Evolutionary conservation across 768 basidiomycete species (phyloP).

Genomic region (Rhodotorula kratochvilovae): DNA sequence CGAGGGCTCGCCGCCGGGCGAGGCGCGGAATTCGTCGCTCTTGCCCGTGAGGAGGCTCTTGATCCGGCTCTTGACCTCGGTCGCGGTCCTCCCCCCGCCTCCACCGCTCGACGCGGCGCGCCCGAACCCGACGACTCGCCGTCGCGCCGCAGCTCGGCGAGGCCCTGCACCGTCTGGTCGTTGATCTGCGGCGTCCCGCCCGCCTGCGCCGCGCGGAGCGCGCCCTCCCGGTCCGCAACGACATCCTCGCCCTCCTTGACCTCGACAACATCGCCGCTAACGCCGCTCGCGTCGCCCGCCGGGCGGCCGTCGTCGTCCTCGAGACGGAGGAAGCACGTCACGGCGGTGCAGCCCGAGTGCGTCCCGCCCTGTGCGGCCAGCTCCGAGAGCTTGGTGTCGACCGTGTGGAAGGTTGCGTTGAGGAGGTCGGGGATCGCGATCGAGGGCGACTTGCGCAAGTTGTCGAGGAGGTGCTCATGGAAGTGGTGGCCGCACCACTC

Average conservation of each 20-base stretch:
- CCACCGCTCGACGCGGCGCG: background rate
- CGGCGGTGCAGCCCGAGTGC: slow-evolving; percentile 87
- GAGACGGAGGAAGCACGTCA: slow-evolving; percentile 86
- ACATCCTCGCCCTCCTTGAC: slow-evolving; percentile 1
- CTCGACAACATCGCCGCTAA: slow-evolving; percentile 3
- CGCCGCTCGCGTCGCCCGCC: slow-evolving; percentile 27
- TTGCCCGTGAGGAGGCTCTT: slow-evolving; percentile 5
- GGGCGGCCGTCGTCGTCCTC: slow-evolving; percentile 66
- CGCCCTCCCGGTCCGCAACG: background rate
- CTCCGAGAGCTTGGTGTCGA: slow-evolving; percentile 70
- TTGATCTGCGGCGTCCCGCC: background rate
- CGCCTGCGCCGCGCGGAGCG: background rate
- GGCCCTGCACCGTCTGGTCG: background rate
- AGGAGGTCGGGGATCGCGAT: slow-evolving; percentile 75
- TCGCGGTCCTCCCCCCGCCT: background rate
- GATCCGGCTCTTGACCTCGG: slow-evolving; percentile 13
- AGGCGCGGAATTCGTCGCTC: background rate
- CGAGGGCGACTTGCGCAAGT: slow-evolving; percentile 57
- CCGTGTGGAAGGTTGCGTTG: slow-evolving; percentile 89
- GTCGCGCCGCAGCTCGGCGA: background rate
- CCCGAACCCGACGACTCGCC: background rate
- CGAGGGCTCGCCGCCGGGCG: background rate
- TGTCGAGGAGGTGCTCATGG: slow-evolving; percentile 56
- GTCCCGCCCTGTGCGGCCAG: slow-evolving; percentile 69
- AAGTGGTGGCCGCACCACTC: slow-evolving; percentile 98